These are phyloP conservation scores for Colletotrichum magnum DNA, from an alignment of 2,329 filamentous ascomycete genomes.

Conservation along the genomic window DNA sequence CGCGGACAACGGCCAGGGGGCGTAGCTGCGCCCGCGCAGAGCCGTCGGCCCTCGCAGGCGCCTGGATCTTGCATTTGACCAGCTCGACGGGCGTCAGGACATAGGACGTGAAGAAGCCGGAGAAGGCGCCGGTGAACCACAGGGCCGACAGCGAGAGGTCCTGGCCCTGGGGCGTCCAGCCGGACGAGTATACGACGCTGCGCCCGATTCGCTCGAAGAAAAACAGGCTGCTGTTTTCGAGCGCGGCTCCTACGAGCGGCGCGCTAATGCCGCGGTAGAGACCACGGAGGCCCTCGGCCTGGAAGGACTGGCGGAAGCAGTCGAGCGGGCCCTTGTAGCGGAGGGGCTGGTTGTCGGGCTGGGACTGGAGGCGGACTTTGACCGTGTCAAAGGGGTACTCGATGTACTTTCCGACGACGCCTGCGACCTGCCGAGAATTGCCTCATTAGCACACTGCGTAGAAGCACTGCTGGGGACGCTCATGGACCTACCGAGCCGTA, in stretches of 20 bases:
- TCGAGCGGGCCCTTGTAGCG: constrained; percentile 90
- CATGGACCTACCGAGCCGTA: constrained; percentile 82
- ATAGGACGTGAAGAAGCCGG: constrained; percentile 90
- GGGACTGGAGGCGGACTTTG: constrained; percentile 97
- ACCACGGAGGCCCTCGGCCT: constrained; percentile 81
- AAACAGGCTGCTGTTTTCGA: constrained; percentile 93
- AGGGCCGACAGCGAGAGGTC: constrained; percentile 82
- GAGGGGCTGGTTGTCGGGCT: constrained; percentile 85
- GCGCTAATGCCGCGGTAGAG: constrained; percentile 95
- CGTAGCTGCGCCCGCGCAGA: constrained; percentile 66
- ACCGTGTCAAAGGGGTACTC: constrained; percentile 99
- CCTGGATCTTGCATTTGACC: constrained; percentile 98
- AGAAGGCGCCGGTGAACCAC: constrained; percentile 84
- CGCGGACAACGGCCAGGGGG: constrained; percentile 79
- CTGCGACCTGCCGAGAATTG: constrained; percentile 74
- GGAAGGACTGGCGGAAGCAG: constrained; percentile 90
- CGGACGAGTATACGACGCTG: constrained; percentile 71
- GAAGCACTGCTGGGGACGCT: not conserved
- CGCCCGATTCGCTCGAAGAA: constrained; percentile 88
- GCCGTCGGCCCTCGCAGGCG: constrained; percentile 66
- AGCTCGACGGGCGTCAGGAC: constrained; percentile 96
- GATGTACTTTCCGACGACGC: constrained; percentile 93
- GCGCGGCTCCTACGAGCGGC: constrained; percentile 89
- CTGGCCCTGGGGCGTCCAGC: constrained; percentile 64
- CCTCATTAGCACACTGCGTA: constrained; percentile 14